Percentiles rank a stretch among this genome's conserved stretches.
These are phyloP conservation scores for Fusarium tupiense DNA, from an alignment of 2,329 filamentous ascomycete species.

Conservation along the genomic window DNA sequence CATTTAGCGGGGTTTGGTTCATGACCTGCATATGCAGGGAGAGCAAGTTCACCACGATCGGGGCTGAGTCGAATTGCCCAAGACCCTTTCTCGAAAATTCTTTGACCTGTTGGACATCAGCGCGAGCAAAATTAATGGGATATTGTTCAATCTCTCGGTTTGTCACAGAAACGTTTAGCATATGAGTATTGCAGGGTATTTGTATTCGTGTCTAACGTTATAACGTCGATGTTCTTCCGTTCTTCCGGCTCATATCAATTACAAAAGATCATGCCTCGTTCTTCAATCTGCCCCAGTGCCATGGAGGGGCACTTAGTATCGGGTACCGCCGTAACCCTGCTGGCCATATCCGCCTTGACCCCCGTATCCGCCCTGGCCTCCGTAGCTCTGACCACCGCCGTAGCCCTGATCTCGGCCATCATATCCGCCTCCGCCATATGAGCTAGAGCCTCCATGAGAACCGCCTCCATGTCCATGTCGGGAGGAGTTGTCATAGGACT, in stretches of 20 bases:
- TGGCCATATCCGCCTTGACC: neutral
- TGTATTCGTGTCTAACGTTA: neutral
- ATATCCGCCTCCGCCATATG: neutral
- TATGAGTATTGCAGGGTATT: neutral
- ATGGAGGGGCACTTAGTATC: neutral
- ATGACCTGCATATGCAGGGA: neutral
- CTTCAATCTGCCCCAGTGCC: neutral
- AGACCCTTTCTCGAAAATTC: neutral
- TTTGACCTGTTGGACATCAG: neutral
- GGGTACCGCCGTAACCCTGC: neutral
- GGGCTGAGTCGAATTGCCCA: neutral
- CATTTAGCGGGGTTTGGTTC: neutral
- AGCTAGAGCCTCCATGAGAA: neutral
- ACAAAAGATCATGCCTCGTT: neutral
- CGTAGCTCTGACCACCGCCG: neutral
- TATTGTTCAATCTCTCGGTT: neutral
- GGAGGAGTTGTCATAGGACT: conserved; percentile 15
- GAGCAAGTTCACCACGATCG: too few species aligned
- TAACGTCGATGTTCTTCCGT: neutral
- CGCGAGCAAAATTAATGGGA: neutral
- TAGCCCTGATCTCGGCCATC: conserved; percentile 2
- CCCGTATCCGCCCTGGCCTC: neutral
- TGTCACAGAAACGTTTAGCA: too few species aligned
- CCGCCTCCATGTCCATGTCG: neutral
- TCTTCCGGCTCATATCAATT: neutral